Percentiles rank a stretch among this genome's conserved stretches.
Evolutionary conservation across 2,329 filamentous ascomycete genomes (phyloP).

Genomic region (Teratosphaeria pseudoeucalypti): DNA sequence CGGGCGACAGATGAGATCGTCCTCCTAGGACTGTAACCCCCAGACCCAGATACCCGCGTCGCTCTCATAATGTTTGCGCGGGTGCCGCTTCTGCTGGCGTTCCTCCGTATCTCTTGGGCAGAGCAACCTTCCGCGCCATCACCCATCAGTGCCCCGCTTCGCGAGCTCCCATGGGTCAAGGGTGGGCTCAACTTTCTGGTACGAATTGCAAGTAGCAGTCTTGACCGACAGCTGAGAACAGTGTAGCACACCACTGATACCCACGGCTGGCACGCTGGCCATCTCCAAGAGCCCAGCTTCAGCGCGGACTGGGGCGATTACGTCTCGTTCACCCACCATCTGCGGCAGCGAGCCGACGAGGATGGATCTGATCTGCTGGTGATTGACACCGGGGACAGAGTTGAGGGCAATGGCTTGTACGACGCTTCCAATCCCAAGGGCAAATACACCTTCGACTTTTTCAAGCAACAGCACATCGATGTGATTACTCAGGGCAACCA

Average conservation of each 20-base stretch:
- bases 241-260: constrained; percentile 73
- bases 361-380: constrained; percentile 76
- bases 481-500: constrained; percentile 85
- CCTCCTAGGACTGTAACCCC: neutral
- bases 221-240: neutral
- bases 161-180: constrained; percentile 68
- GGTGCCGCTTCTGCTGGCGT: constrained; percentile 13
- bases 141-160: constrained; percentile 69
- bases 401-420: constrained; percentile 92
- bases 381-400: constrained; percentile 86
- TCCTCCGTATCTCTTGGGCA: constrained; percentile 12
- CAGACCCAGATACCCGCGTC: neutral
- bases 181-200: constrained; percentile 81
- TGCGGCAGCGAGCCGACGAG: constrained; percentile 67
- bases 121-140: constrained; percentile 72
- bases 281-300: constrained; percentile 86
- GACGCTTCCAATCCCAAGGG: constrained; percentile 83
- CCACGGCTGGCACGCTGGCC: constrained; percentile 90
- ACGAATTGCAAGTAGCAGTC: neutral
- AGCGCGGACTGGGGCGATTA: constrained; percentile 98
- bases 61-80: constrained; percentile 9
- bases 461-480: constrained; percentile 73
- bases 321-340: constrained; percentile 77
- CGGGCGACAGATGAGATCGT: neutral
- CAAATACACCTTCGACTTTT: constrained; percentile 77